Base-by-base conservation (phyloP, 805 yeast species). In the Tetrapisispora iriomotensis region DNA sequence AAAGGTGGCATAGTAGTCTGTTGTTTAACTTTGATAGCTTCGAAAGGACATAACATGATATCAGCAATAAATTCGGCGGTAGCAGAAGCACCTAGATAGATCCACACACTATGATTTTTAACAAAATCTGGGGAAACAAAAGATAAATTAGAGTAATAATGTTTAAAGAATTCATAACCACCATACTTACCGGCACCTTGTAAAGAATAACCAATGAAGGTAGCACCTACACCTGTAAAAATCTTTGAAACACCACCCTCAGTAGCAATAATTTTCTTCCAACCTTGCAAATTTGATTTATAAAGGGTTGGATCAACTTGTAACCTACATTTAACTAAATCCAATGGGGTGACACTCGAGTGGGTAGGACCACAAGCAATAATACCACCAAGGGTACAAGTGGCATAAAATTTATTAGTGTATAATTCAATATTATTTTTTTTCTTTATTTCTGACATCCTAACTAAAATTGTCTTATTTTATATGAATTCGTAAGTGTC, bases 131-230 rank as follows among this genome's bases (percentile, higher is more conserved):
- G 74, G 29, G 45, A 77, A 74, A 40, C 71, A 72, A 35, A 95
- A 92, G 37, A 80, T 71, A 23, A 74, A 41, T 53, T 76, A 75
- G 79, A 64, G 62, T 87, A 90, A 42, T 74, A 69, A 65, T 82
- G 77, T 67, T 90, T 90, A 74, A 90, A 90, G 53, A 68, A 72
- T 65, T 90, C 97, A 65, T 92, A 90, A 60, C 87, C 79, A 23
- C 98, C 98, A 64, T 90, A 90, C 65, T 90, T 90, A 53, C 96
- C 95, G 36, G 95, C 95, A 54, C 98, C 97, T 67, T 90, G 98
- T 54, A 88, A 67, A 7, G 96, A 82, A 65, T 92, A 90, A 19
- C 97, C 97, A 44, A 88, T 70, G 45, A 82, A 75, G 3, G 97
- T 92, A 36, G 97, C 96, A 29, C 95, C 92, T 47, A 86, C 58